Conservation (phyloP, 805 yeast species). For the Candida orba region DNA sequence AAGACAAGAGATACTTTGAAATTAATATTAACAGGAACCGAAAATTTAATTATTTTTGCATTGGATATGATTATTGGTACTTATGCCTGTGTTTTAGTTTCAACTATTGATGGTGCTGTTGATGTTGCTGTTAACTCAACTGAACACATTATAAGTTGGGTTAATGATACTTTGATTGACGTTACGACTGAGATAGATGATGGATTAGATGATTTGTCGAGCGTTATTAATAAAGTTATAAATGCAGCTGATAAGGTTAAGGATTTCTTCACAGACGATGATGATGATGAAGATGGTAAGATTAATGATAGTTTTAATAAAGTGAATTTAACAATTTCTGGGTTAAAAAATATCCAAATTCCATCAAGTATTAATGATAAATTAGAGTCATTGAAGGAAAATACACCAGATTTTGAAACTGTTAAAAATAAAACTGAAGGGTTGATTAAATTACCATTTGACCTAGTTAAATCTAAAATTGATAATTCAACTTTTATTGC, state of each 20-base stretch:
- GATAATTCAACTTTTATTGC: conserved; percentile 23
- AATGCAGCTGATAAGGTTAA: conserved; percentile 45
- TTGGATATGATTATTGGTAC: conserved; percentile 79
- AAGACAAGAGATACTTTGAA: conserved; percentile 38
- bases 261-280: conserved; percentile 45
- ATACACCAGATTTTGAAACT: conserved; percentile 59
- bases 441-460: conserved; percentile 56
- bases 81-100: conserved; percentile 71
- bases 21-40: conserved; percentile 47
- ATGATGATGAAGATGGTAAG: conserved; percentile 19
- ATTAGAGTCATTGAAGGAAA: conserved; percentile 41
- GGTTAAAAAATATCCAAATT: conserved; percentile 52
- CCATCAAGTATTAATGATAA: conserved; percentile 57
- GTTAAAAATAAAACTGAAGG: conserved; percentile 53
- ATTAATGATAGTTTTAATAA: conserved; percentile 28
- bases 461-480: conserved; percentile 35
- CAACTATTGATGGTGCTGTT: conserved; percentile 66
- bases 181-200: conserved; percentile 57
- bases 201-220: conserved; percentile 56
- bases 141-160: conserved; percentile 48
- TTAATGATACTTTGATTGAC: conserved; percentile 51
- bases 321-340: conserved; percentile 51
- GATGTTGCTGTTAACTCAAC: conserved; percentile 70
- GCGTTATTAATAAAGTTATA: conserved; percentile 48
- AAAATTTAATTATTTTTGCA: conserved; percentile 52